These are phyloP conservation scores for Podila verticillata DNA, from an alignment of 192 early-diverging fungal genomes.

Conservation along the genomic window DNA sequence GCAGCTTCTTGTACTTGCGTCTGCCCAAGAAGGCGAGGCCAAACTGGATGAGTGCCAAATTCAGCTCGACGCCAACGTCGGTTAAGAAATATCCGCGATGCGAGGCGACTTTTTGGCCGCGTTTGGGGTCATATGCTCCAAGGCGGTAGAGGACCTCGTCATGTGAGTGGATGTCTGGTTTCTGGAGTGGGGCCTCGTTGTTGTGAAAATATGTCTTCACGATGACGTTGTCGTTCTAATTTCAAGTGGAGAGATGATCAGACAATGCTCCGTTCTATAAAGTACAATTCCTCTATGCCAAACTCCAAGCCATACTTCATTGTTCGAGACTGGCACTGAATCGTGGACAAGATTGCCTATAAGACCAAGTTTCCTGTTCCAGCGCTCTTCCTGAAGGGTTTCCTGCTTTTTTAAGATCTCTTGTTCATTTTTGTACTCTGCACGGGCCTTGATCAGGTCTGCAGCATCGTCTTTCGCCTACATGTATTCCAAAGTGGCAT, in stretches of 20 bases:
- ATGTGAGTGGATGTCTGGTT: slow-evolving; percentile 77
- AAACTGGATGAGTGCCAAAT: slow-evolving; percentile 96
- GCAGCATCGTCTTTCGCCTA: slow-evolving; percentile 83
- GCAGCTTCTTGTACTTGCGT: slow-evolving; percentile 89
- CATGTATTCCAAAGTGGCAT: not conserved
- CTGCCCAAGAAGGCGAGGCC: slow-evolving; percentile 91
- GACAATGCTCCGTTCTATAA: not conserved
- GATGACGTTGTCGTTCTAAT: slow-evolving; percentile 73
- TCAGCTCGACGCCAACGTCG: slow-evolving; percentile 94
- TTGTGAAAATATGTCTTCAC: slow-evolving; percentile 69
- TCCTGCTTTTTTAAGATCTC: slow-evolving; percentile 68
- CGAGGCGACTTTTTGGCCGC: slow-evolving; percentile 93
- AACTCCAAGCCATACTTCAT: slow-evolving; percentile 65
- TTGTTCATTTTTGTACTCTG: slow-evolving; percentile 77
- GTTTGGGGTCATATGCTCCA: slow-evolving; percentile 87
- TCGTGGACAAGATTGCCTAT: slow-evolving; percentile 97
- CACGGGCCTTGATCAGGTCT: slow-evolving; percentile 77
- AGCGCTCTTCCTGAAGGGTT: slow-evolving; percentile 76
- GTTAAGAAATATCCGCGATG: slow-evolving; percentile 99
- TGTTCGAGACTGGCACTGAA: slow-evolving; percentile 84
- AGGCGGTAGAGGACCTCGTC: slow-evolving; percentile 94
- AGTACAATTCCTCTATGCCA: not conserved
- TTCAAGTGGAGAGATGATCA: no score
- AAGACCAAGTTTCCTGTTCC: slow-evolving; percentile 67
- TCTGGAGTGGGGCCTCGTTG: slow-evolving; percentile 64